Percentiles rank a stretch among this genome's conserved stretches.
Evolutionary conservation across 352 stramenopile genomes (phyloP).

Genomic region (Phytopythium aichiense): DNA sequence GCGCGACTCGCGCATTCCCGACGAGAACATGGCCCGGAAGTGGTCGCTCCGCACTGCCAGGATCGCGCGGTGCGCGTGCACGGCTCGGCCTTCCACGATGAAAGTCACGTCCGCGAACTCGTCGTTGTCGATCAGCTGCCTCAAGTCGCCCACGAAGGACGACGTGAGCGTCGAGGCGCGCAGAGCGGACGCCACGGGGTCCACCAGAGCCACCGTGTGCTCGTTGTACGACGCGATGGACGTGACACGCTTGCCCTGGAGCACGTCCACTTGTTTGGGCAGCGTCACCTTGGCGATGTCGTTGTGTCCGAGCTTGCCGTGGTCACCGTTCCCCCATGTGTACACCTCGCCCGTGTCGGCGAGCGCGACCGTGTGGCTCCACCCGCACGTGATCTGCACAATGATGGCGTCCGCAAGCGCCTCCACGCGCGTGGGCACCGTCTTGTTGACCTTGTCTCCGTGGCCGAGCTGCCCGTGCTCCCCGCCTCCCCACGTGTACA

Average conservation of each 20-base stretch:
- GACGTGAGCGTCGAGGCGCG: conserved; percentile 77
- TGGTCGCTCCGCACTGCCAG: conserved; percentile 93
- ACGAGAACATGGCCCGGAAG: conserved; percentile 94
- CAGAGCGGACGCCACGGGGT: conserved; percentile 64
- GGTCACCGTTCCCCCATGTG: conserved; percentile 92
- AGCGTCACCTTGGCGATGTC: conserved; percentile 93
- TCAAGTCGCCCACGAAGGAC: conserved; percentile 88
- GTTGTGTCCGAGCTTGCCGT: conserved; percentile 94
- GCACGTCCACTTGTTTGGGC: conserved; percentile 90
- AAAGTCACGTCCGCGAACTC: conserved; percentile 89
- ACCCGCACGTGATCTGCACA: conserved; percentile 94
- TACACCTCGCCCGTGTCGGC: conserved; percentile 91
- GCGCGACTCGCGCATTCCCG: conserved; percentile 90
- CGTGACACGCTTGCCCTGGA: conserved; percentile 93
- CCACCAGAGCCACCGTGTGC: conserved; percentile 92
- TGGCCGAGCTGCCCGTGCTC: conserved; percentile 96
- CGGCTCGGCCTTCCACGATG: conserved; percentile 75
- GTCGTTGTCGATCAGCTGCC: conserved; percentile 89
- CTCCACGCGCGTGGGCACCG: conserved; percentile 90
- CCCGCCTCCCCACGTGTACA: conserved; percentile 87
- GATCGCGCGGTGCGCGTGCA: conserved; percentile 89
- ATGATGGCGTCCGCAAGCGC: conserved; percentile 87
- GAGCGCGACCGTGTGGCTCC: conserved; percentile 94
- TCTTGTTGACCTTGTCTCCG: conserved; percentile 95
- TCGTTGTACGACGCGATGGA: conserved; percentile 97